Evolutionary conservation across 2,329 filamentous ascomycete genomes (phyloP).

Genomic region (Diaporthe sp.): DNA sequence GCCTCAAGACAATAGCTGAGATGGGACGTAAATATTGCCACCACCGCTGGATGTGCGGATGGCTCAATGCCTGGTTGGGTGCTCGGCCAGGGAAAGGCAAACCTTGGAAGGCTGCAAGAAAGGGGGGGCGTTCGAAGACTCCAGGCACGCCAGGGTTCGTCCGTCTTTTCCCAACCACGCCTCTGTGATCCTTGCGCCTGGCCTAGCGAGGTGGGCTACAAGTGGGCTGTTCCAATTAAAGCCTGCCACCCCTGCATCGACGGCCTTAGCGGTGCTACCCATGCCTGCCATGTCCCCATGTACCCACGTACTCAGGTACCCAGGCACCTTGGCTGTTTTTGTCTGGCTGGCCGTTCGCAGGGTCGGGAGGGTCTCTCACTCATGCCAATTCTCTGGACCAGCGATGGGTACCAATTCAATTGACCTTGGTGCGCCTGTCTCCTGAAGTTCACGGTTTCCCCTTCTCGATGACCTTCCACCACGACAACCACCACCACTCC

Average conservation of each 20-base stretch:
- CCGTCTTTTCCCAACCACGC: slow-evolving; percentile 32
- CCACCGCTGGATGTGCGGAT: background rate
- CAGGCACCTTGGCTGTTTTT: slow-evolving; percentile 16
- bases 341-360: slow-evolving; percentile 27
- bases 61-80: background rate
- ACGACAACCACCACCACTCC: slow-evolving; percentile 21
- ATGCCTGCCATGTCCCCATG: slow-evolving; percentile 2
- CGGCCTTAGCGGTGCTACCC: slow-evolving; percentile 28
- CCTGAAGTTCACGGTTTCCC: slow-evolving; percentile 24
- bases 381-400: slow-evolving; percentile 30
- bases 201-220: slow-evolving; percentile 19
- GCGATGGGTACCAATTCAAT: slow-evolving; percentile 33
- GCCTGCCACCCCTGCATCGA: slow-evolving; percentile 39
- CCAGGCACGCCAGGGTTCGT: slow-evolving; percentile 24
- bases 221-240: slow-evolving; percentile 40
- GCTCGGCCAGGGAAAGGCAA: slow-evolving; percentile 11
- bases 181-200: slow-evolving; percentile 19
- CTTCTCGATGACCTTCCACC: slow-evolving; percentile 23
- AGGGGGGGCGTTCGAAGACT: slow-evolving; percentile 20
- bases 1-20: background rate
- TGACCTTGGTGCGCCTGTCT: slow-evolving; percentile 27
- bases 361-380: slow-evolving; percentile 28
- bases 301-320: slow-evolving; percentile 1
- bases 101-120: slow-evolving; percentile 7
- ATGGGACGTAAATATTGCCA: background rate